Evolutionary conservation across 768 basidiomycete species (phyloP).

Genomic region (Amanita thiersii): DNA sequence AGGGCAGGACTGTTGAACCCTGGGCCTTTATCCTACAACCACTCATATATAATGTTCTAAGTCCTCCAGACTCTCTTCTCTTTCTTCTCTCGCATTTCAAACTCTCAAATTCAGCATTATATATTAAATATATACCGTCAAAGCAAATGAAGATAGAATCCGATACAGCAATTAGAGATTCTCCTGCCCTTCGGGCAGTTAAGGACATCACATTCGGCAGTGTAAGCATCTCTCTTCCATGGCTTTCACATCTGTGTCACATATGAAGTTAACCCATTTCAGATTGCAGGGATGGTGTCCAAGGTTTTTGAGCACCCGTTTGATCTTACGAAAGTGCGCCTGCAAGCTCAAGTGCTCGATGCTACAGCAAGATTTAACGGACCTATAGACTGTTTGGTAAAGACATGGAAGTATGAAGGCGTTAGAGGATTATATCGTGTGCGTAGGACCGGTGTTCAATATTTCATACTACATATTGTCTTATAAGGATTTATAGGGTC

Average conservation of each 20-base stretch:
- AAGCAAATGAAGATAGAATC: conserved; percentile 8
- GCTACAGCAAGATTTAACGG: conserved; percentile 63
- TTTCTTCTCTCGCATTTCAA: not conserved
- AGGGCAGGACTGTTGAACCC: not conserved
- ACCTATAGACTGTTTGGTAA: conserved; percentile 79
- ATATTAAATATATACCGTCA: not conserved
- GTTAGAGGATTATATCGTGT: conserved; percentile 83
- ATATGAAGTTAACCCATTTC: not conserved
- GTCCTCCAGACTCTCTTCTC: not conserved
- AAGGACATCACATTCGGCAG: conserved; percentile 44
- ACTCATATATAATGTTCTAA: not conserved
- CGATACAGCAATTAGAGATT: conserved; percentile 14
- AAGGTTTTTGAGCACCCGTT: conserved; percentile 91
- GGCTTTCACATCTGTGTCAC: not conserved
- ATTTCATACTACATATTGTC: not conserved
- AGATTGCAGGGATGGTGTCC: conserved; percentile 79
- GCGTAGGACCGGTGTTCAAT: conserved; percentile 18
- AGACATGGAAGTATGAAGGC: conserved; percentile 81
- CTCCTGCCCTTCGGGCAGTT: conserved; percentile 22
- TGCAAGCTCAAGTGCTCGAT: conserved; percentile 84
- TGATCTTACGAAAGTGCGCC: conserved; percentile 85
- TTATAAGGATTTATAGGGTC: conserved; percentile 43
- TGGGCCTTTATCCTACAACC: not conserved
- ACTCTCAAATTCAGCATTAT: not conserved
- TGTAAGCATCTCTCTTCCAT: conserved; percentile 20